Percentiles rank a stretch among this genome's conserved stretches.
These are phyloP conservation scores for Trametes cinnabarina DNA, from an alignment of 768 basidiomycete genomes.

Conservation along the genomic window DNA sequence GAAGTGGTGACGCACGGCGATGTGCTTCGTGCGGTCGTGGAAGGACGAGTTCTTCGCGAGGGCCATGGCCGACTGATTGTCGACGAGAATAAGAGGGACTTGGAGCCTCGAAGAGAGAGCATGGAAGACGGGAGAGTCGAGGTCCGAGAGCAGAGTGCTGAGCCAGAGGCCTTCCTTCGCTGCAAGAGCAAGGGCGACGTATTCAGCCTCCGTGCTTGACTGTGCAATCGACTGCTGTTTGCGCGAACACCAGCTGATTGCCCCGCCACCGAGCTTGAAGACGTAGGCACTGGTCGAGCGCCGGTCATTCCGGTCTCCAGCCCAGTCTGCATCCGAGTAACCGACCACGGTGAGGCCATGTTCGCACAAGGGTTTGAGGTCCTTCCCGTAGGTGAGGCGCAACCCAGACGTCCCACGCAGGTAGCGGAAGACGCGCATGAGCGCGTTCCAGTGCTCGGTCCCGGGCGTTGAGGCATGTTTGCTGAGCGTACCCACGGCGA, in stretches of 20 bases:
- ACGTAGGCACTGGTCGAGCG: slow-evolving; percentile 23
- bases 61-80: slow-evolving; percentile 23
- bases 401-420: slow-evolving; percentile 26
- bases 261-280: slow-evolving; percentile 28
- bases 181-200: slow-evolving; percentile 28
- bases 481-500: slow-evolving; percentile 13
- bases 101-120: no score
- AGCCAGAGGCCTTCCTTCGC: slow-evolving; percentile 25
- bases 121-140: slow-evolving; percentile 3
- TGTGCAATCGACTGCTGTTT: slow-evolving; percentile 38
- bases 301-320: background rate
- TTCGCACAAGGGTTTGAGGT: background rate
- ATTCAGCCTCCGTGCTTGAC: no score
- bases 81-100: no score
- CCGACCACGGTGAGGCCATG: background rate
- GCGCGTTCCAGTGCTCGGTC: slow-evolving; percentile 22
- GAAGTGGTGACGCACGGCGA: slow-evolving; percentile 26
- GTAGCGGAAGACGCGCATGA: slow-evolving; percentile 28
- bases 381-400: background rate
- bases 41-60: slow-evolving; percentile 23
- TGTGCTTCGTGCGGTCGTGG: slow-evolving; percentile 36
- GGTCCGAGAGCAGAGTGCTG: background rate
- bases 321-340: slow-evolving; percentile 11
- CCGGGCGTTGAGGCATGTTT: slow-evolving; percentile 15
- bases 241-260: slow-evolving; percentile 35